A percentile compares a stretch with the other conserved stretches of the same genome.
Evolutionary conservation across 2,329 filamentous ascomycete species (phyloP).

Genomic region (Fusarium albosuccineum): DNA sequence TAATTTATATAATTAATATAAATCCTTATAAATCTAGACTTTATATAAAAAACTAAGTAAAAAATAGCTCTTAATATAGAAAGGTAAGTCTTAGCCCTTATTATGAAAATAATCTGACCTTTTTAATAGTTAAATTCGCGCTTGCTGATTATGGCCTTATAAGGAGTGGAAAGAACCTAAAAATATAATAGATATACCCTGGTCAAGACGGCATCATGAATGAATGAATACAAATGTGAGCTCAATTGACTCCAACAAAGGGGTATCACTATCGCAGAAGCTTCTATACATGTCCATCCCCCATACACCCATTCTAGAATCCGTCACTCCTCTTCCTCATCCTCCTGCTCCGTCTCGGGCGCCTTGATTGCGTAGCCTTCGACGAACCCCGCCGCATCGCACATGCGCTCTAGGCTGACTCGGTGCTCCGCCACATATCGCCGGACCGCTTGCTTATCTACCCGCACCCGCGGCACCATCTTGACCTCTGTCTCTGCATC

Average conservation of each 20-base stretch:
- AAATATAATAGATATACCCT: too few species aligned
- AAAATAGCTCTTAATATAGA: too few species aligned
- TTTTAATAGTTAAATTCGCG: too few species aligned
- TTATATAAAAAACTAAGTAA: too few species aligned
- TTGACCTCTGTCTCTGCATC: conserved; percentile 48
- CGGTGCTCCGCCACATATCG: conserved; percentile 75
- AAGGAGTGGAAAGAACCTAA: neutral
- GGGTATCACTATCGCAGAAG: conserved; percentile 44
- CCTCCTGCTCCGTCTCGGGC: conserved; percentile 51
- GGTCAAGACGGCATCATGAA: neutral
- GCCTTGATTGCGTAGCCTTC: conserved; percentile 71
- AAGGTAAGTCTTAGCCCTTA: too few species aligned
- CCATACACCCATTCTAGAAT: conserved; percentile 5
- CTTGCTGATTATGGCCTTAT: too few species aligned
- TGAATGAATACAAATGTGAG: neutral
- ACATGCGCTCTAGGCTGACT: conserved; percentile 73
- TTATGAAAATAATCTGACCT: too few species aligned
- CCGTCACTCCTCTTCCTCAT: conserved; percentile 38
- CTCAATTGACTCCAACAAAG: neutral
- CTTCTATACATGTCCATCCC: conserved; percentile 21
- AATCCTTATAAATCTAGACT: too few species aligned
- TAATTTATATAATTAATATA: too few species aligned
- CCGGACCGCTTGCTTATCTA: conserved; percentile 70
- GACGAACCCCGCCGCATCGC: conserved; percentile 81
- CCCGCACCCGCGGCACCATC: conserved; percentile 60